phyloP scores from a whole-genome alignment of 805 yeast genomes.

The Candida methanosorbosa region DNA sequence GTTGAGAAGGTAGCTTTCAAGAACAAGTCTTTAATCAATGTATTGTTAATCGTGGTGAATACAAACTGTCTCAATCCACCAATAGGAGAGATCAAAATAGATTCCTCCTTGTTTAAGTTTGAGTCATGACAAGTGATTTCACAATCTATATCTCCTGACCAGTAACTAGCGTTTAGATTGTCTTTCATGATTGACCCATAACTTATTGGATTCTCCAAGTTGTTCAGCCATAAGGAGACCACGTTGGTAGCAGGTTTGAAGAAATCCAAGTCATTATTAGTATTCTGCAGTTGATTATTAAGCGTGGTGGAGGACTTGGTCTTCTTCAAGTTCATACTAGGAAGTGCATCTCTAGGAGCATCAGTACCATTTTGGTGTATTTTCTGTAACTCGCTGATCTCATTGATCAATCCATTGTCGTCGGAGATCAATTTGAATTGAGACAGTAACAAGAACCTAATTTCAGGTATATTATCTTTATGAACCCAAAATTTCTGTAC shows the following conservation, averaged over 20 bases:
- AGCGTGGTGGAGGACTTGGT: neutral
- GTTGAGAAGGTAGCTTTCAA: neutral
- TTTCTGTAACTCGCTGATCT: conserved; percentile 1
- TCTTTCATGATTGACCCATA: conserved; percentile 8
- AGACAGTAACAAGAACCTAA: conserved; percentile 36
- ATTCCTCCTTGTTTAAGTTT: conserved; percentile 3
- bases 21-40: conserved; percentile 13
- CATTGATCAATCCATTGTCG: conserved; percentile 20
- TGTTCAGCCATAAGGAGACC: conserved; percentile 21
- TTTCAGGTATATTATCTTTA: conserved; percentile 47
- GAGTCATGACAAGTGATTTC: neutral
- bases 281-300: neutral
- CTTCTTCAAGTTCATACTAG: neutral
- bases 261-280: conserved; percentile 1
- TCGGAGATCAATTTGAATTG: conserved; percentile 30
- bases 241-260: conserved; percentile 22
- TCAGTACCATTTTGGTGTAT: neutral
- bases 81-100: conserved; percentile 29
- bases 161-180: neutral
- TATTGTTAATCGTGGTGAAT: conserved; percentile 17
- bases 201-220: conserved; percentile 13
- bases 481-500: conserved; percentile 46
- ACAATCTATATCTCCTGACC: neutral
- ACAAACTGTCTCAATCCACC: conserved; percentile 35
- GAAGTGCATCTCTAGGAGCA: neutral